Percentiles rank a stretch among this genome's conserved stretches.
phyloP scores from a whole-genome alignment of 2,329 filamentous ascomycete genomes.

The Fusarium aywerte region DNA sequence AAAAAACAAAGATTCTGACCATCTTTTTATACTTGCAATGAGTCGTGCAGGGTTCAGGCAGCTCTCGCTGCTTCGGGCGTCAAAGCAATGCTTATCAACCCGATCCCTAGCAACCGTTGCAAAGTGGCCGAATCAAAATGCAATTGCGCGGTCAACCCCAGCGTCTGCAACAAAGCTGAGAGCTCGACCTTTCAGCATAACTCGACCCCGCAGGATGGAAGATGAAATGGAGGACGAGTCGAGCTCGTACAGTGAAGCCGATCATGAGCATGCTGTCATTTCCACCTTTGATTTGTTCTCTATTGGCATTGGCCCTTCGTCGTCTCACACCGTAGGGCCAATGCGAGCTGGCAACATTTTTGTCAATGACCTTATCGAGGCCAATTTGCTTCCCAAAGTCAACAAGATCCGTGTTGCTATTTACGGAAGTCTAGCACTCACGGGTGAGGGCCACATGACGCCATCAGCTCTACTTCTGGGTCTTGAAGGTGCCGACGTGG shows the following conservation, averaged over 20 bases:
- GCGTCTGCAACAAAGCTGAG: conserved; percentile 1
- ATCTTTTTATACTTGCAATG: conserved; percentile 8
- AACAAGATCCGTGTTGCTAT: conserved; percentile 60
- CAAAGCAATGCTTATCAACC: conserved; percentile 26
- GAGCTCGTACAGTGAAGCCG: conserved; percentile 58
- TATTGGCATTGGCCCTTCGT: conserved; percentile 63
- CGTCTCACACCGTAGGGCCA: conserved; percentile 62
- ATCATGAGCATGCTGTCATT: conserved; percentile 63
- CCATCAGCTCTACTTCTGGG: conserved; percentile 61
- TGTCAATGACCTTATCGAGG: conserved; percentile 59
- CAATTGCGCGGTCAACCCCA: conserved; percentile 13
- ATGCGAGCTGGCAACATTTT: conserved; percentile 65
- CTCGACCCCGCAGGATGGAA: conserved; percentile 5
- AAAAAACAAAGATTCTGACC: not conserved
- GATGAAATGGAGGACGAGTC: conserved; percentile 47
- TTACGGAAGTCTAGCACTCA: conserved; percentile 62
- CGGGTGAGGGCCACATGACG: conserved; percentile 64
- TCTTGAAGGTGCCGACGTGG: conserved; percentile 61
- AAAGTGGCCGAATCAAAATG: conserved; percentile 15
- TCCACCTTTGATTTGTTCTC: conserved; percentile 64
- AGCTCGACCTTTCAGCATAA: conserved; percentile 27
- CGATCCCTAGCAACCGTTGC: conserved; percentile 22
- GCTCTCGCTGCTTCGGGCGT: conserved; percentile 34
- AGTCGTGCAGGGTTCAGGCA: conserved; percentile 34
- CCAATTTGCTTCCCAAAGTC: conserved; percentile 57